Evolutionary conservation across 2,329 filamentous ascomycete species (phyloP), one percentile per base, ranked within the genome.

Genomic region (Ophidiomyces ophidiicola): DNA sequence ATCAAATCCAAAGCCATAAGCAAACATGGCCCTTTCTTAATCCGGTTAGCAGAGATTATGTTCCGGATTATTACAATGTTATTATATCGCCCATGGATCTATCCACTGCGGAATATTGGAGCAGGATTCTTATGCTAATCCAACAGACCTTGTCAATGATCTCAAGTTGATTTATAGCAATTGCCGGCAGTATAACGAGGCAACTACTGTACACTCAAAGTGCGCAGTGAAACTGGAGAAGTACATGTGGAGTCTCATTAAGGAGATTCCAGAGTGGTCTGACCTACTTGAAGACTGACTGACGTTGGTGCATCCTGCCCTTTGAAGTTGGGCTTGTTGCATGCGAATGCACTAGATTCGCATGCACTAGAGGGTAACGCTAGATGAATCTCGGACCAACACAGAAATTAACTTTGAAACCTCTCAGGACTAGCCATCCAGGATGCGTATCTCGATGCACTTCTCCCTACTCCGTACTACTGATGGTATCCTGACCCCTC

Each of bases 11-110:
- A 57, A 92, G 88, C 57, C 82, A 87, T 63, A 73, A 75, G 50
- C 78, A 78, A 11, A 79, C 82, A 0, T 92, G 85, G 85, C 85
- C 85, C 0, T 92, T 93, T 67, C 68, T 85, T 30, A 70, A 80
- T 11, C 84, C 85, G 1, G 85, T 93, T 48, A 88, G 84, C 56
- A 77, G 78, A 51, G 84, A 92, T 51, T 85, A 92, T 46, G 85
- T 92, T 0, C 74, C 80, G 29, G 85, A 92, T 59, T 93, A 92
- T 63, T 92, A 92, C 68, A 80, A 88, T 36, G 83, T 92, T 46
- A 92, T 92, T 67, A 84, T 82, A 54, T 78, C 87, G 56, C 84
- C 84, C 36, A 92, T 92, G 85, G 84, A 88, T 55, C 70, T 90
- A 26, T 74, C 71, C 41, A 90, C 83, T 26, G 90, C 92, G 82